Conservation (phyloP, 148 eudicot genomes). For the Euryodendron excelsum region DNA sequence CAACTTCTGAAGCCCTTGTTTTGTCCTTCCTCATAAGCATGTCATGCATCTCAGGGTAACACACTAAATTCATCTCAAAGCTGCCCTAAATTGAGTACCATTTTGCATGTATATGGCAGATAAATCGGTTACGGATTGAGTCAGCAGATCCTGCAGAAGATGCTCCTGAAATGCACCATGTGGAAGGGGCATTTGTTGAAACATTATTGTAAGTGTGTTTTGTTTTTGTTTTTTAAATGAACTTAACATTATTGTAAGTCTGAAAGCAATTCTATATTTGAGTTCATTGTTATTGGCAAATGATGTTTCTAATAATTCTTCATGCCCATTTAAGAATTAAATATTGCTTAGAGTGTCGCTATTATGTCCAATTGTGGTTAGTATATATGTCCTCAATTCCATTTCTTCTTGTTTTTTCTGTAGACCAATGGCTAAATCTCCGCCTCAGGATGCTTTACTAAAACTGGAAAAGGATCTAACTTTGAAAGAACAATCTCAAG, state of each 20-base stretch:
- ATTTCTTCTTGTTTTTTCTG: not conserved
- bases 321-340: not conserved
- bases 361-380: not conserved
- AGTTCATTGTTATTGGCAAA: not conserved
- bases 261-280: not conserved
- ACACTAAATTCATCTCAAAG: not conserved
- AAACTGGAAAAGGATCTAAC: conserved; percentile 70
- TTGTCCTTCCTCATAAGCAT: not conserved
- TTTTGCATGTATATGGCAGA: conserved; percentile 27
- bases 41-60: not conserved
- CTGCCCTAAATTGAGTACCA: not conserved
- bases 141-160: conserved; percentile 64
- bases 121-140: conserved; percentile 53
- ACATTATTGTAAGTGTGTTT: conserved; percentile 48
- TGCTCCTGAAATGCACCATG: conserved; percentile 69
- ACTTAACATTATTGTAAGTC: not conserved
- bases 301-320: not conserved
- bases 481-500: conserved; percentile 55
- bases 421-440: conserved; percentile 76
- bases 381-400: not conserved
- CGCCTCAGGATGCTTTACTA: conserved; percentile 76
- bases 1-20: not conserved
- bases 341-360: not conserved
- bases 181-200: conserved; percentile 92
- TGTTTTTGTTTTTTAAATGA: not conserved